phyloP scores from a whole-genome alignment of 768 basidiomycete species.

The Pleurotus salmoneostramineus region DNA sequence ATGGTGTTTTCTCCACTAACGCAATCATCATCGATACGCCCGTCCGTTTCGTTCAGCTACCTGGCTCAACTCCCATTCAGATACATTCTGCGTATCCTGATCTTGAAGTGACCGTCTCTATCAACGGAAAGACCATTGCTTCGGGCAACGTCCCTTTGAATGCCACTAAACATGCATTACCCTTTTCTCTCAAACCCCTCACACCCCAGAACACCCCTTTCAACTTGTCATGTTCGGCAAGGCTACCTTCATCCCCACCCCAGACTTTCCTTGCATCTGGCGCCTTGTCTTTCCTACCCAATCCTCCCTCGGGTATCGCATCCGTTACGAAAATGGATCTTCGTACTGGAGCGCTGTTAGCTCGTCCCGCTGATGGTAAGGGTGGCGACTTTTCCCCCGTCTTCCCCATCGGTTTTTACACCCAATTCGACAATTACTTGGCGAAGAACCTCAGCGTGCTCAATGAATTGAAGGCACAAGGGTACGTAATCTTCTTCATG shows the following conservation, averaged over 20 bases:
- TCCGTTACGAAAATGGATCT: slow-evolving; percentile 64
- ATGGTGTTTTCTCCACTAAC: slow-evolving; percentile 26
- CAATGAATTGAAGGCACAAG: slow-evolving; percentile 50
- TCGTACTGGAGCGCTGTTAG: slow-evolving; percentile 53
- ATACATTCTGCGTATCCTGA: slow-evolving; percentile 20
- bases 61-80: slow-evolving; percentile 40
- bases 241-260: slow-evolving; percentile 17
- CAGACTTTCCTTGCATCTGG: slow-evolving; percentile 44
- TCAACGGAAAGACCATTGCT: slow-evolving; percentile 30
- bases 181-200: slow-evolving; percentile 44
- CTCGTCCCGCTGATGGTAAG: slow-evolving; percentile 45
- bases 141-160: slow-evolving; percentile 47
- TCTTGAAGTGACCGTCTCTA: slow-evolving; percentile 39
- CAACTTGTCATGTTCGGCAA: slow-evolving; percentile 33
- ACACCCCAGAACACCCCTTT: slow-evolving; percentile 37
- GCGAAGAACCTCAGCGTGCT: slow-evolving; percentile 49
- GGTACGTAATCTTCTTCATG: slow-evolving; percentile 30
- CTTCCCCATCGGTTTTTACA: slow-evolving; percentile 76
- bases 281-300: slow-evolving; percentile 44
- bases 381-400: slow-evolving; percentile 48
- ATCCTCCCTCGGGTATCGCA: slow-evolving; percentile 40
- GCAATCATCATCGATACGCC: slow-evolving; percentile 51
- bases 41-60: slow-evolving; percentile 42
- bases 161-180: slow-evolving; percentile 42
- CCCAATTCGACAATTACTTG: slow-evolving; percentile 52